Percentiles rank a stretch among this genome's conserved stretches.
Conservation (phyloP, 139 green algal species). For the Picochlorum sp. region DNA sequence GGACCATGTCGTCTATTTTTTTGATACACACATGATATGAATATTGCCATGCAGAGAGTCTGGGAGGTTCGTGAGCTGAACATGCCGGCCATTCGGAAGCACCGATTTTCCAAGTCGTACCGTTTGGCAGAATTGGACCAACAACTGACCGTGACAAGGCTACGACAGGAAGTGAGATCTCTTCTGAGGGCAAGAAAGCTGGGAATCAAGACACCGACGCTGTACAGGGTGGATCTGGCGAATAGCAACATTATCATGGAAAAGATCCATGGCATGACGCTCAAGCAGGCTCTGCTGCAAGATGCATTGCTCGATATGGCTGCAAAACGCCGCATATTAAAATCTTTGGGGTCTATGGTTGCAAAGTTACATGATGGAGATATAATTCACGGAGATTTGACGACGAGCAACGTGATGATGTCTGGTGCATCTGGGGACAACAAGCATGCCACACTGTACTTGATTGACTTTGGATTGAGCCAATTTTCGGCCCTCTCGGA, state of each 20-base stretch:
- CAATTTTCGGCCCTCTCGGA: constrained; percentile 60
- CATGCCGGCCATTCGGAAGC: constrained; percentile 58
- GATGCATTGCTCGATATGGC: constrained; percentile 9
- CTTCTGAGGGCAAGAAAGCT: constrained; percentile 60
- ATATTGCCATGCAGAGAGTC: constrained; percentile 33
- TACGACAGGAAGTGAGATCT: constrained; percentile 59
- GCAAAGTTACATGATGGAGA: constrained; percentile 80
- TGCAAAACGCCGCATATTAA: constrained; percentile 33
- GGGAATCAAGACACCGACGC: constrained; percentile 50
- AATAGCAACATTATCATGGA: constrained; percentile 59
- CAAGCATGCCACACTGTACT: constrained; percentile 21
- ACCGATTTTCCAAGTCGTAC: constrained; percentile 83
- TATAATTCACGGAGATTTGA: constrained; percentile 87
- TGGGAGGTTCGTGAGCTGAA: constrained; percentile 44
- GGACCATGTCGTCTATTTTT: not conserved
- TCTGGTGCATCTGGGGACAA: not conserved
- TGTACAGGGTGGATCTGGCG: constrained; percentile 57
- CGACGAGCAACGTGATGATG: constrained; percentile 81
- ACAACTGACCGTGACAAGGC: constrained; percentile 53
- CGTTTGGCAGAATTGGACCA: constrained; percentile 64
- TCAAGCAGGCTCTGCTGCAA: constrained; percentile 51
- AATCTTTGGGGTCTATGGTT: constrained; percentile 51
- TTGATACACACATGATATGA: not conserved
- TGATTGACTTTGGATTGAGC: constrained; percentile 87
- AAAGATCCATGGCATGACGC: constrained; percentile 37